Evolutionary conservation across 1,139 yeast genomes (phyloP).

Genomic region (Ashbya aceris): DNA sequence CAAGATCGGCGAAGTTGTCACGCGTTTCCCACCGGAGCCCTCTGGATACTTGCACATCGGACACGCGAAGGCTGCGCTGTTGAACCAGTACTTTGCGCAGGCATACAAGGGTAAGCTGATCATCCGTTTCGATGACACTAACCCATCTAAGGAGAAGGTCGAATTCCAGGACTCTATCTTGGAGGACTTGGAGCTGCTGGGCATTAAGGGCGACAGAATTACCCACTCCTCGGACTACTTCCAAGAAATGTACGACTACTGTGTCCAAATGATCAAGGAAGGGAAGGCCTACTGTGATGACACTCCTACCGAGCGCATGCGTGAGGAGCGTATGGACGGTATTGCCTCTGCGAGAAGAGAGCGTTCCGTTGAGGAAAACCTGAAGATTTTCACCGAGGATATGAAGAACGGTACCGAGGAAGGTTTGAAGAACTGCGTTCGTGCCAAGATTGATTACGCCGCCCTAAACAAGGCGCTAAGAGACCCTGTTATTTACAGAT

Average conservation of each 20-base stretch:
- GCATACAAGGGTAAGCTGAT: slow-evolving; percentile 89
- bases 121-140: slow-evolving; percentile 93
- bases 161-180: slow-evolving; percentile 90
- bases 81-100: slow-evolving; percentile 92
- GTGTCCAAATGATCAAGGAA: slow-evolving; percentile 76
- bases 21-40: slow-evolving; percentile 85
- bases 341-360: slow-evolving; percentile 84
- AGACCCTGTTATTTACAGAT: slow-evolving; percentile 95
- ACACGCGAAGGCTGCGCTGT: slow-evolving; percentile 93
- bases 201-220: slow-evolving; percentile 79
- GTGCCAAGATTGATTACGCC: slow-evolving; percentile 90
- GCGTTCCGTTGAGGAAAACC: slow-evolving; percentile 82
- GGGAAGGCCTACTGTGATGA: slow-evolving; percentile 97
- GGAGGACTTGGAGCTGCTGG: slow-evolving; percentile 79
- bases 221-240: slow-evolving; percentile 92
- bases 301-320: slow-evolving; percentile 86
- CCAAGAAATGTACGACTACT: slow-evolving; percentile 78
- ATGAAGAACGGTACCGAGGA: slow-evolving; percentile 90
- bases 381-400: slow-evolving; percentile 72
- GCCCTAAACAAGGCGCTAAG: slow-evolving; percentile 88
- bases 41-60: slow-evolving; percentile 96
- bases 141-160: slow-evolving; percentile 87
- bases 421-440: slow-evolving; percentile 80
- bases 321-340: slow-evolving; percentile 97
- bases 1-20: slow-evolving; percentile 84